Evolutionary conservation across 441 rosid genomes (phyloP).

Genomic region (Erysimum cheiri): DNA sequence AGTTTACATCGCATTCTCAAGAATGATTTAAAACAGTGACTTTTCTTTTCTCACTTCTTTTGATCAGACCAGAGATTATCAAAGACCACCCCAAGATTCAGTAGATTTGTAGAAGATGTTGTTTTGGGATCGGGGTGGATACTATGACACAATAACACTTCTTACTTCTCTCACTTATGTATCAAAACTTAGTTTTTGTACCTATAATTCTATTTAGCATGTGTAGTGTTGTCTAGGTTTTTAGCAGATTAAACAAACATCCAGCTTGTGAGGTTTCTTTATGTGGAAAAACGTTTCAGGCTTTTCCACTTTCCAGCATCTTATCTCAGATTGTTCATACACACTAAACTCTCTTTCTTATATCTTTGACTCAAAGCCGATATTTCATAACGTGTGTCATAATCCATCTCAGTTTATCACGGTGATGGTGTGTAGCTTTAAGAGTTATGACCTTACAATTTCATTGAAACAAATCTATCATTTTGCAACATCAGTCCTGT

Average conservation of each 20-base stretch:
- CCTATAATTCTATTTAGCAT: slow-evolving; percentile 26
- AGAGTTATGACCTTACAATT: neutral
- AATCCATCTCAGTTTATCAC: neutral
- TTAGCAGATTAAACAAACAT: no score
- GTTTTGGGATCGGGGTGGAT: slow-evolving; percentile 20
- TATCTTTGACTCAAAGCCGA: neutral
- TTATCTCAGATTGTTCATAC: neutral
- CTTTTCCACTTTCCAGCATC: neutral
- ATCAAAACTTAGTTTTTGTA: slow-evolving; percentile 30
- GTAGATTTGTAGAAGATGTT: slow-evolving; percentile 37
- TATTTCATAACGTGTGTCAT: no score
- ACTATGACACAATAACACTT: slow-evolving; percentile 28
- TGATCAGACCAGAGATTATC: slow-evolving; percentile 20
- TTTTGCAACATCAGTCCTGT: neutral
- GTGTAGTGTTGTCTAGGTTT: slow-evolving; percentile 33
- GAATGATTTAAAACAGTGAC: slow-evolving; percentile 11
- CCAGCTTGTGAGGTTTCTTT: neutral
- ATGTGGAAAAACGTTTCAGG: neutral
- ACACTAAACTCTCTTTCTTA: neutral
- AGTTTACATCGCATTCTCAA: neutral
- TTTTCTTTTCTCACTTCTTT: slow-evolving; percentile 19
- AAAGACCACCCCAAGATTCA: slow-evolving; percentile 34
- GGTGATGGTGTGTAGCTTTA: neutral
- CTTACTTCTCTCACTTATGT: slow-evolving; percentile 27
- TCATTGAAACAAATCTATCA: neutral